phyloP scores from a whole-genome alignment of 2,329 filamentous ascomycete genomes.

The Alternaria conjuncta region DNA sequence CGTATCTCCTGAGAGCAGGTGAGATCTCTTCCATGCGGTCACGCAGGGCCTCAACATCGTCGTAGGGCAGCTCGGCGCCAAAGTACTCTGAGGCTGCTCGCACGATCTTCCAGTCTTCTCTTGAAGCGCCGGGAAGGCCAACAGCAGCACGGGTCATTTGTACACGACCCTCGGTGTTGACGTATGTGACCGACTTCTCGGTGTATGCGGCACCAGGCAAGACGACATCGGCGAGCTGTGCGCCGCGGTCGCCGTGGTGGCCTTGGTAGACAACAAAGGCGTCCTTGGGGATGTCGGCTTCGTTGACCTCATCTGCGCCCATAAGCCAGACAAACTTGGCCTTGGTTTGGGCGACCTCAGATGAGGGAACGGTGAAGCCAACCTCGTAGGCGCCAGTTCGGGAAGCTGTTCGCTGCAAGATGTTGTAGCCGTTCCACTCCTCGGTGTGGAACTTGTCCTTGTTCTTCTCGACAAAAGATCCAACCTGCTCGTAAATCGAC shows the following conservation, averaged over 20 bases:
- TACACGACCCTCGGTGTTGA: conserved; percentile 97
- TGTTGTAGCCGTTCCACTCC: conserved; percentile 98
- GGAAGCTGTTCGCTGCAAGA: conserved; percentile 92
- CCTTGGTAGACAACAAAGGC: conserved; percentile 98
- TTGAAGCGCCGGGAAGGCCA: conserved; percentile 83
- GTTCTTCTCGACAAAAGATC: conserved; percentile 91
- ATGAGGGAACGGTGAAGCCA: conserved; percentile 87
- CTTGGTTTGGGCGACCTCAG: conserved; percentile 79
- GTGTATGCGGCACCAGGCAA: conserved; percentile 96
- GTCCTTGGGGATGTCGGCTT: conserved; percentile 88
- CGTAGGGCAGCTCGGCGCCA: conserved; percentile 84
- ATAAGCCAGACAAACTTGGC: conserved; percentile 98
- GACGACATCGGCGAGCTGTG: conserved; percentile 90
- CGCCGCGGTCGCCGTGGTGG: conserved; percentile 93
- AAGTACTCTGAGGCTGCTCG: conserved; percentile 92
- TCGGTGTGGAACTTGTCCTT: conserved; percentile 82
- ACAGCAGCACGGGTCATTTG: conserved; percentile 93
- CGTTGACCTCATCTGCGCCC: conserved; percentile 87
- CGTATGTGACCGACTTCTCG: conserved; percentile 93
- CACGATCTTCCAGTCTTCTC: conserved; percentile 99
- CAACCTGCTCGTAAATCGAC: conserved; percentile 90
- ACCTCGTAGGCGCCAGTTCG: conserved; percentile 94
- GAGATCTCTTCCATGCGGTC: conserved; percentile 96
- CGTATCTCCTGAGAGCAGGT: conserved; percentile 86
- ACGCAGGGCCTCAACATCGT: conserved; percentile 85